phyloP scores from a whole-genome alignment of 176 grass and related monocot species.

The Bothriochloa decipiens region DNA sequence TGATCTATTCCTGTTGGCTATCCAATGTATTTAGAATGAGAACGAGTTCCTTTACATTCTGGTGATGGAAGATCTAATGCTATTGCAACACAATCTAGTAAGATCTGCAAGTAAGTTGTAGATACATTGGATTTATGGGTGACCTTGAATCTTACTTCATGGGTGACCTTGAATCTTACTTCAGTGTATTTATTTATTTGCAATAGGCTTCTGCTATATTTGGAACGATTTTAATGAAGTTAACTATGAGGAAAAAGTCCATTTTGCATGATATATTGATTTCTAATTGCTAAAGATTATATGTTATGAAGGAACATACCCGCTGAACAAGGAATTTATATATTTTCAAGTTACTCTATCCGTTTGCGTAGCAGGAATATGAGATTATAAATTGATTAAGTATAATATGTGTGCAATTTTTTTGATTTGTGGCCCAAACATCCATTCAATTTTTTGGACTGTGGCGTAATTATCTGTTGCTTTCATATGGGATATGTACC shows the following conservation, averaged over 20 bases:
- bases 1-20: neutral
- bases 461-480: neutral
- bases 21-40: neutral
- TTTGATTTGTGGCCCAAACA: neutral
- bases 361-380: neutral
- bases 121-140: neutral
- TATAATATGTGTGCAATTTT: neutral
- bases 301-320: neutral
- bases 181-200: neutral
- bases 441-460: constrained; percentile 9
- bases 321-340: neutral
- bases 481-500: constrained; percentile 3
- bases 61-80: neutral
- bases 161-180: neutral
- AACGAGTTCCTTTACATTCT: neutral
- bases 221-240: neutral
- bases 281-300: neutral
- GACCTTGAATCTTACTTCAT: neutral
- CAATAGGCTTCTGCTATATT: neutral
- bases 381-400: too few species aligned
- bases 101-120: neutral
- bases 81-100: neutral
- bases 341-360: neutral
- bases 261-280: neutral
- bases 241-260: neutral